phyloP scores from a whole-genome alignment of 2,329 filamentous ascomycete species.

The Aspergillus caelatus region DNA sequence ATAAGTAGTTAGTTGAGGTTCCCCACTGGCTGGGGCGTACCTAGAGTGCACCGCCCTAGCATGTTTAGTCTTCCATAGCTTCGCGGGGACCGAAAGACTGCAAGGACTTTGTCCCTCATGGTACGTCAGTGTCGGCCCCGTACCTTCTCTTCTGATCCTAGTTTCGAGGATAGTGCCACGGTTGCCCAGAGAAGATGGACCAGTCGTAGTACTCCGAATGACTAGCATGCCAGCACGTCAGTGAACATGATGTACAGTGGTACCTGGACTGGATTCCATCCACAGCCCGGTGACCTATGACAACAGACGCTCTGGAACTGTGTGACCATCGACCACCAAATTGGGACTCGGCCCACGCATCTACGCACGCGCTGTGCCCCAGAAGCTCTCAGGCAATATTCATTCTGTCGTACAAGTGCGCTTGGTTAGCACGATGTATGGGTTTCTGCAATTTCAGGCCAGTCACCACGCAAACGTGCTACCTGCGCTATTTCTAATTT shows the following conservation, averaged over 20 bases:
- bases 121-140: constrained; percentile 25
- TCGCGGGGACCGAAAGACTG: constrained; percentile 15
- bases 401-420: constrained; percentile 22
- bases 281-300: constrained; percentile 3
- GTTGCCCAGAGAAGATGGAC: constrained; percentile 15
- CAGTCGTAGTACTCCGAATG: constrained; percentile 19
- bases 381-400: constrained; percentile 1
- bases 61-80: constrained; percentile 8
- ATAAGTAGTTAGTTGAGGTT: not conserved
- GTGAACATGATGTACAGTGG: constrained; percentile 17
- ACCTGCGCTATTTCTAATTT: constrained; percentile 19
- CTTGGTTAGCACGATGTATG: constrained; percentile 18
- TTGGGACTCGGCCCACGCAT: constrained; percentile 22
- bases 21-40: constrained; percentile 4
- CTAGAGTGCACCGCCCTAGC: constrained; percentile 6
- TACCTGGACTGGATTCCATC: constrained; percentile 8
- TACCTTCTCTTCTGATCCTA: constrained; percentile 19
- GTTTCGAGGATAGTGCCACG: constrained; percentile 18
- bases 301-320: constrained; percentile 15
- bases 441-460: constrained; percentile 19
- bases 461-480: constrained; percentile 7
- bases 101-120: constrained; percentile 21
- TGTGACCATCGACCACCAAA: constrained; percentile 22
- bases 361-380: constrained; percentile 23
- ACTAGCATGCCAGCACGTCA: constrained; percentile 20